These are phyloP conservation scores for Ustilago cynodontis DNA, from an alignment of 1,284 basidiomycete genomes.

Conservation along the genomic window DNA sequence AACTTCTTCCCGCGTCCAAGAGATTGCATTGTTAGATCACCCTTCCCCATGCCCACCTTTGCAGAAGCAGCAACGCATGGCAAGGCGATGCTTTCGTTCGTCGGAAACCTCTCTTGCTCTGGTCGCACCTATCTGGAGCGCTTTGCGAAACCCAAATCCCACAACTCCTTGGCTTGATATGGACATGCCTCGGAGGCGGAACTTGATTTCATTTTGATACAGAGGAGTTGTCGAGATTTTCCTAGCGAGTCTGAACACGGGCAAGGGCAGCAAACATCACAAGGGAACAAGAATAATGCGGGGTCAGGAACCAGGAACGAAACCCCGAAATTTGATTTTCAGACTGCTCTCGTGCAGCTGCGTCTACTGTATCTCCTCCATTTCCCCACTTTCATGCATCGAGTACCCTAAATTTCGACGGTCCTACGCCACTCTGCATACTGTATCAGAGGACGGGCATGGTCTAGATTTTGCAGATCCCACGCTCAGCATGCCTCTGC, in stretches of 20 bases:
- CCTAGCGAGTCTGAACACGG: neutral
- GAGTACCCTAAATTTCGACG: conserved; percentile 8
- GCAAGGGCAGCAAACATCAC: neutral
- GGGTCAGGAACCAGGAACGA: conserved; percentile 13
- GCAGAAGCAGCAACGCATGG: neutral
- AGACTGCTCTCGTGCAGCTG: no score
- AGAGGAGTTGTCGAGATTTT: neutral
- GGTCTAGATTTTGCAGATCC: neutral
- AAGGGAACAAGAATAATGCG: conserved; percentile 5
- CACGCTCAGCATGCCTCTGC: neutral
- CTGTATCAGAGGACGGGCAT: neutral
- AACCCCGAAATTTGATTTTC: neutral
- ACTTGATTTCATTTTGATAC: neutral
- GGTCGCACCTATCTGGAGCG: no score
- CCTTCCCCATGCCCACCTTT: no score
- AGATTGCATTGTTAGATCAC: conserved; percentile 1
- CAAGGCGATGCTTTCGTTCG: neutral
- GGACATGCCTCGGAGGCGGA: neutral
- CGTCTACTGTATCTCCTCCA: no score
- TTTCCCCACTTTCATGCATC: neutral
- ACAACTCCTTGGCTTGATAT: neutral
- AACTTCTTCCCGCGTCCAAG: neutral
- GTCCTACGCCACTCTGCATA: neutral
- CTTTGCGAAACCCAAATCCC: no score
- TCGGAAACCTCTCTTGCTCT: neutral